Evolutionary conservation across 2,329 filamentous ascomycete species (phyloP).

Genomic region (Alternaria arborescens): DNA sequence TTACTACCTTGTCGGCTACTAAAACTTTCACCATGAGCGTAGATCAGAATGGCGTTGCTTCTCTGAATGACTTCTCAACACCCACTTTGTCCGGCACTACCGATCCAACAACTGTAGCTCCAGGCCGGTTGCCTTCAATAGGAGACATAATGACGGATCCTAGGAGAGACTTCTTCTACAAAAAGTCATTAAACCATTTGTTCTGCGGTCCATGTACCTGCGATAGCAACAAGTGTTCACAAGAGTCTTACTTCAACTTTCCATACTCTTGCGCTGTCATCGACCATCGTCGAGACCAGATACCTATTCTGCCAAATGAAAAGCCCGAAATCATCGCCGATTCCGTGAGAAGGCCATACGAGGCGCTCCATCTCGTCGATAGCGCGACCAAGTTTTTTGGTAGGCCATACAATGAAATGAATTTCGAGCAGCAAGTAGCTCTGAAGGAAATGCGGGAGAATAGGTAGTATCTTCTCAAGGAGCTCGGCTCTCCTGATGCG

Average conservation of each 20-base stretch:
- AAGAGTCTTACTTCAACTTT: neutral
- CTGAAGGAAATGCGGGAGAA: neutral
- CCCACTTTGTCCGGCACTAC: neutral
- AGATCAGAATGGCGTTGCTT: neutral
- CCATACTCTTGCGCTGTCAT: neutral
- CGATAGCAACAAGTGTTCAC: neutral
- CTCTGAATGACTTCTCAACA: neutral
- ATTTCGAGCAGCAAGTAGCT: neutral
- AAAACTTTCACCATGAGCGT: neutral
- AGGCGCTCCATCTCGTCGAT: neutral
- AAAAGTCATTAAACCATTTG: too few species aligned
- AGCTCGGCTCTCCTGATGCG: neutral
- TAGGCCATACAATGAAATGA: neutral
- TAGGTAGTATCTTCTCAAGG: fast-evolving
- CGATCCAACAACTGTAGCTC: neutral
- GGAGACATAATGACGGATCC: neutral
- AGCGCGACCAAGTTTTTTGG: neutral
- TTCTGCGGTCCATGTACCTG: neutral
- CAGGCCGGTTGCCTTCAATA: neutral
- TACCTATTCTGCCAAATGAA: neutral
- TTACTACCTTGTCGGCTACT: neutral
- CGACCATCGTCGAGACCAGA: neutral
- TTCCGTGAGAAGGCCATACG: neutral
- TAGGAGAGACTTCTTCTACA: neutral
- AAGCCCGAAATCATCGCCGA: fast-evolving